Evolutionary conservation across 257 asterid species (phyloP).

Genomic region (Verbena officinalis): DNA sequence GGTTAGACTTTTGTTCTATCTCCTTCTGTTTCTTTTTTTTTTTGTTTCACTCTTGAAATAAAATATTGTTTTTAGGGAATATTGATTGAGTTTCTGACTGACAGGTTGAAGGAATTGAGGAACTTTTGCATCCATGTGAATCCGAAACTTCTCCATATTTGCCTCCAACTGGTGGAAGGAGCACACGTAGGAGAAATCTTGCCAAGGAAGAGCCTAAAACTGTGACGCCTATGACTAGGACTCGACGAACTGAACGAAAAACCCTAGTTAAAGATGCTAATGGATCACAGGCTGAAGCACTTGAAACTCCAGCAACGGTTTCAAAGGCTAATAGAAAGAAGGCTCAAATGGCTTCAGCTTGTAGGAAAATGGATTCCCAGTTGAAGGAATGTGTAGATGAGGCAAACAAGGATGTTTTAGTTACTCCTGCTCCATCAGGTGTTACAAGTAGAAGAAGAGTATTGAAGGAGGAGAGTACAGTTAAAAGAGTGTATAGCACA

Average conservation of each 20-base stretch:
- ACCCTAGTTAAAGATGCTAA: conserved; percentile 23
- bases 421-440: conserved; percentile 51
- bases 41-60: too few relatives aligned
- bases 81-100: conserved; percentile 3
- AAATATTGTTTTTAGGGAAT: background rate
- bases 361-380: conserved; percentile 53
- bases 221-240: conserved; percentile 41
- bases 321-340: conserved; percentile 44
- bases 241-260: conserved; percentile 50
- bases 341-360: conserved; percentile 41
- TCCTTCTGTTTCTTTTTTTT: too few relatives aligned
- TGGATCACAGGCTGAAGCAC: conserved; percentile 29
- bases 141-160: conserved; percentile 54
- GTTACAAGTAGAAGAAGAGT: conserved; percentile 46
- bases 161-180: conserved; percentile 57
- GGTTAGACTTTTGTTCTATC: background rate
- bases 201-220: conserved; percentile 38
- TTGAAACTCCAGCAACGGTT: conserved; percentile 37
- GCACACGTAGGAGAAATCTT: conserved; percentile 45
- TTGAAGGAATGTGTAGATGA: conserved; percentile 51
- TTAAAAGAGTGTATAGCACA: conserved; percentile 40
- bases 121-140: conserved; percentile 38
- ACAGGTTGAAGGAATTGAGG: conserved; percentile 88
- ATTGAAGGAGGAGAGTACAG: conserved; percentile 39
- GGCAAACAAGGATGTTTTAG: conserved; percentile 35